phyloP scores from a whole-genome alignment of 768 basidiomycete genomes.

The Kwoniella newhampshirensis region DNA sequence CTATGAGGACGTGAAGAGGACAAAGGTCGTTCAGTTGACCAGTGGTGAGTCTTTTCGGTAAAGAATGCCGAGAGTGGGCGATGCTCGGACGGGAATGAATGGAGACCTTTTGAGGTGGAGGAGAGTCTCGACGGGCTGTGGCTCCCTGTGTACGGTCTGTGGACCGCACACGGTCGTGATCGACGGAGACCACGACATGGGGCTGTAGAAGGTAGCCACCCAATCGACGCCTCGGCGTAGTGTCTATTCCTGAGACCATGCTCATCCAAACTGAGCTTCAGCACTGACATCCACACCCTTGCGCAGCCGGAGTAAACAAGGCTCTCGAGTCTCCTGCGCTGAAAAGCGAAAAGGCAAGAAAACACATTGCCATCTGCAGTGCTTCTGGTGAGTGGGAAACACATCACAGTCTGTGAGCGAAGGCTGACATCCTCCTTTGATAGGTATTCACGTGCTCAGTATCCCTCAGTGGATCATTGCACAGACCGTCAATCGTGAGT shows the following conservation, averaged over 20 bases:
- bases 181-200: too few species aligned
- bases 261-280: too few species aligned
- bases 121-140: not conserved
- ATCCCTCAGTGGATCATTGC: constrained; percentile 48
- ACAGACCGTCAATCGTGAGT: constrained; percentile 38
- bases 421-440: not conserved
- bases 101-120: not conserved
- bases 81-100: not conserved
- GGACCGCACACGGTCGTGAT: too few species aligned
- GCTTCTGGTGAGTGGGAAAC: constrained; percentile 27
- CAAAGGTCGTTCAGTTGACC: constrained; percentile 39
- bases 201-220: too few species aligned
- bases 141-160: too few species aligned
- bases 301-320: constrained; percentile 36
- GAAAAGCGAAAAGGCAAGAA: constrained; percentile 20
- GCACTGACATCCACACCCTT: constrained; percentile 24
- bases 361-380: constrained; percentile 33
- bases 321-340: constrained; percentile 27
- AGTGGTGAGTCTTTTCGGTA: constrained; percentile 39
- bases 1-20: constrained; percentile 27
- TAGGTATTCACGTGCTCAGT: constrained; percentile 47
- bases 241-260: too few species aligned
- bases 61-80: too few species aligned
- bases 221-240: too few species aligned
- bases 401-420: not conserved